phyloP scores from a whole-genome alignment of 345 rosid species.

The Salix viminalis region DNA sequence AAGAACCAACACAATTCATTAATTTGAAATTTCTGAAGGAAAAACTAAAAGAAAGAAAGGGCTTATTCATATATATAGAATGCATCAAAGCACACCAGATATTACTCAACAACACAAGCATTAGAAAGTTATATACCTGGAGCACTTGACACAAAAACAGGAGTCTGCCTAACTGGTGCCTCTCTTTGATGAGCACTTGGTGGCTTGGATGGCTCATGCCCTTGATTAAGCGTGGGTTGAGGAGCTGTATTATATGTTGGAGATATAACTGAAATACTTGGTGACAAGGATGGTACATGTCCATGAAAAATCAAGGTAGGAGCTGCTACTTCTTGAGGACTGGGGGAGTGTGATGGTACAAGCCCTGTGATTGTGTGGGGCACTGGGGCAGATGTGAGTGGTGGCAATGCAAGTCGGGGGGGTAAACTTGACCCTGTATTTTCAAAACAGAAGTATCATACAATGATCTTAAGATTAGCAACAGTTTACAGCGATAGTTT shows the following conservation, averaged over 20 bases:
- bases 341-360: conserved; percentile 37
- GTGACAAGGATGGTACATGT: conserved; percentile 24
- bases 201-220: conserved; percentile 15
- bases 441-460: conserved; percentile 10
- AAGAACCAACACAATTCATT: neutral
- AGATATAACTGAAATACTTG: conserved; percentile 14
- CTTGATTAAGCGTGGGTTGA: conserved; percentile 21
- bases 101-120: conserved; percentile 1
- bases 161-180: conserved; percentile 32
- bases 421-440: conserved; percentile 32
- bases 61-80: neutral
- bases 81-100: conserved; percentile 16
- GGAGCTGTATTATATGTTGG: conserved; percentile 21
- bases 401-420: conserved; percentile 35
- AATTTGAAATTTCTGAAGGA: neutral
- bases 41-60: neutral
- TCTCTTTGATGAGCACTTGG: conserved; percentile 28
- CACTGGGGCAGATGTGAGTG: conserved; percentile 34
- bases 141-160: conserved; percentile 34
- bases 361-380: conserved; percentile 35
- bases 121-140: conserved; percentile 33
- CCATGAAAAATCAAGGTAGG: conserved; percentile 31
- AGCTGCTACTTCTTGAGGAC: conserved; percentile 30
- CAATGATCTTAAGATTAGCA: conserved; percentile 2
- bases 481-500: neutral